Percentiles rank a stretch among this genome's conserved stretches.
Evolutionary conservation across 768 basidiomycete species (phyloP).

Genomic region (Rickenella mellea): DNA sequence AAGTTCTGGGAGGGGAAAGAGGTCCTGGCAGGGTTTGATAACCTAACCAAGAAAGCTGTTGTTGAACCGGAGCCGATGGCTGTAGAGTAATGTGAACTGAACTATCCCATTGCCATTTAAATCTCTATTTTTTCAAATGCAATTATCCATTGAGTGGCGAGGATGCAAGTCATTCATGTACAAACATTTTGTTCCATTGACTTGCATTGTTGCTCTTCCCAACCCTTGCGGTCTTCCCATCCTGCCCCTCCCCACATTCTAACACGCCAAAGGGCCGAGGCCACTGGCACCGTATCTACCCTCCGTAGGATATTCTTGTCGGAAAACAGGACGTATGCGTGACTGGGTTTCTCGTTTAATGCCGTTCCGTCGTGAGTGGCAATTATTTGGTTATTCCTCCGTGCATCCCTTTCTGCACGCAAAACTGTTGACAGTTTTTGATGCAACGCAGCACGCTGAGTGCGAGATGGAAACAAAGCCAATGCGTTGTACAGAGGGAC

Average conservation of each 20-base stretch:
- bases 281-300: slow-evolving; percentile 54
- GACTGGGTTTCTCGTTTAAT: slow-evolving; percentile 40
- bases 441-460: slow-evolving; percentile 54
- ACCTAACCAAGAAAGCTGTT: slow-evolving; percentile 5
- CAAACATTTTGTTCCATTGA: too few species aligned
- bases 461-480: slow-evolving; percentile 49
- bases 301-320: slow-evolving; percentile 36
- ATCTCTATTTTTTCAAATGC: background rate
- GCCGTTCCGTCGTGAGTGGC: slow-evolving; percentile 4
- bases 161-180: background rate
- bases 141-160: background rate
- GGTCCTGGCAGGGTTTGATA: slow-evolving; percentile 36
- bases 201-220: background rate
- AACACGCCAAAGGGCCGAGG: slow-evolving; percentile 70
- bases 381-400: background rate
- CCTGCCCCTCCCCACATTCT: slow-evolving; percentile 64
- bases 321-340: slow-evolving; percentile 60
- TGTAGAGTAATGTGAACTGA: slow-evolving; percentile 22
- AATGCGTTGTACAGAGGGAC: slow-evolving; percentile 66
- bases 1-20: slow-evolving; percentile 85
- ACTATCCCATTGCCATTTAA: background rate
- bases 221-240: slow-evolving; percentile 27
- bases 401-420: slow-evolving; percentile 31
- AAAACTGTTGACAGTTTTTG: slow-evolving; percentile 38
- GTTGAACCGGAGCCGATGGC: slow-evolving; percentile 31